Evolutionary conservation across 306 rosid genomes (phyloP).

Genomic region (Hippophae gyantsensis): DNA sequence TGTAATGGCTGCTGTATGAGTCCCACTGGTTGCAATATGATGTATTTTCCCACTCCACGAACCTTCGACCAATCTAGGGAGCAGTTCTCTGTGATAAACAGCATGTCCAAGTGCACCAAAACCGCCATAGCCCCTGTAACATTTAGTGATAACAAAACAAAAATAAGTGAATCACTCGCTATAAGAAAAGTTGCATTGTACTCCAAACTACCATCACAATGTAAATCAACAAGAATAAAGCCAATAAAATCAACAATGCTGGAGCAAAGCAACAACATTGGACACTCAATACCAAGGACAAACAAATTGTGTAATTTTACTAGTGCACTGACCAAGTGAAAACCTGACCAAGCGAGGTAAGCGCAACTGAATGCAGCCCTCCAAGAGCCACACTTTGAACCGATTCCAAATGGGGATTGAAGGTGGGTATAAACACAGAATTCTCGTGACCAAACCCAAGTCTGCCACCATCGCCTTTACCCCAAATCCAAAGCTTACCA

Average conservation of each 20-base stretch:
- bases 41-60: constrained; percentile 58
- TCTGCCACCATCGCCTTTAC: constrained; percentile 92
- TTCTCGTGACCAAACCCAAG: constrained; percentile 83
- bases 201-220: not conserved
- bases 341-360: constrained; percentile 52
- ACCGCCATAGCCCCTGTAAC: constrained; percentile 96
- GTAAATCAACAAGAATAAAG: not conserved
- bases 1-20: constrained; percentile 81
- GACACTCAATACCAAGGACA: not conserved
- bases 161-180: constrained; percentile 17
- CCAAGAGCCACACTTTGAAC: constrained; percentile 58
- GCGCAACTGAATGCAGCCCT: constrained; percentile 70
- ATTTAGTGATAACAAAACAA: constrained; percentile 31
- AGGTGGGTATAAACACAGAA: constrained; percentile 54
- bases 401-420: constrained; percentile 56
- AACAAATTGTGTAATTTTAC: constrained; percentile 7
- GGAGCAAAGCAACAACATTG: not conserved
- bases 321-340: constrained; percentile 71
- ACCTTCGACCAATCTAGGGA: constrained; percentile 81
- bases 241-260: not conserved
- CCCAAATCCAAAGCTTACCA: constrained; percentile 82
- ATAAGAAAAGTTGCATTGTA: no score
- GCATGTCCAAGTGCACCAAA: constrained; percentile 98
- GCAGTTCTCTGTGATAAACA: constrained; percentile 60
- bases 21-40: constrained; percentile 83